phyloP scores from a whole-genome alignment of 148 eudicot genomes.

The Rhododendron ovatum region DNA sequence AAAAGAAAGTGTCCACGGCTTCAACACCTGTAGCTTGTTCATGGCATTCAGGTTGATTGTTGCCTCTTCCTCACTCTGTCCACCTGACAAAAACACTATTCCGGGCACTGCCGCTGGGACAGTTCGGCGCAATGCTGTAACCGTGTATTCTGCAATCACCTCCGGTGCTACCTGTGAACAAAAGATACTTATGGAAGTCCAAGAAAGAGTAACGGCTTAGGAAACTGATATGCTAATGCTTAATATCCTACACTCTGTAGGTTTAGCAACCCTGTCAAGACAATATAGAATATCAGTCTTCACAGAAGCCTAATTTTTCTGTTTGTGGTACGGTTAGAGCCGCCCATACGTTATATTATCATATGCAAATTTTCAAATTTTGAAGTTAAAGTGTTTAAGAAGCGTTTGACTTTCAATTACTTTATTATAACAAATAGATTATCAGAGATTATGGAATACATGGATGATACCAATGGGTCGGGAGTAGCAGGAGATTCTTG shows the following conservation, averaged over 20 bases:
- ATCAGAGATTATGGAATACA: not conserved
- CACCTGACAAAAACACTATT: slow-evolving; percentile 81
- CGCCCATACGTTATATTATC: not conserved
- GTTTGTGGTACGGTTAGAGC: not conserved
- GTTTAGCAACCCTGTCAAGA: not conserved
- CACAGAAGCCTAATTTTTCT: not conserved
- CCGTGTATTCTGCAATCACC: slow-evolving; percentile 86
- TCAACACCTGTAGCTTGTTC: slow-evolving; percentile 70
- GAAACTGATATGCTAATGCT: not conserved
- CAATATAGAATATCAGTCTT: not conserved
- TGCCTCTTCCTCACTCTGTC: slow-evolving; percentile 88
- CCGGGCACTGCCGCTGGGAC: slow-evolving; percentile 96
- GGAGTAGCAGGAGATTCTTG: not conserved
- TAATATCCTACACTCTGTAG: not conserved
- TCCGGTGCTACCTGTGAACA: slow-evolving; percentile 55
- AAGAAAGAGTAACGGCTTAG: not conserved
- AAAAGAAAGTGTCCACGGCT: slow-evolving; percentile 87
- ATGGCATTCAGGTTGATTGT: slow-evolving; percentile 73
- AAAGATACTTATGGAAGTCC: not conserved
- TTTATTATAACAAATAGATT: not conserved
- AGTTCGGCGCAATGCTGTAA: slow-evolving; percentile 60
- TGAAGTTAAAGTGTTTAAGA: not conserved
- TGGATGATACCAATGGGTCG: not conserved
- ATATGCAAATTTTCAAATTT: not conserved
- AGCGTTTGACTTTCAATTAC: not conserved